These are phyloP conservation scores for Crassisporium funariophilum DNA, from an alignment of 768 basidiomycete genomes.

Conservation along the genomic window DNA sequence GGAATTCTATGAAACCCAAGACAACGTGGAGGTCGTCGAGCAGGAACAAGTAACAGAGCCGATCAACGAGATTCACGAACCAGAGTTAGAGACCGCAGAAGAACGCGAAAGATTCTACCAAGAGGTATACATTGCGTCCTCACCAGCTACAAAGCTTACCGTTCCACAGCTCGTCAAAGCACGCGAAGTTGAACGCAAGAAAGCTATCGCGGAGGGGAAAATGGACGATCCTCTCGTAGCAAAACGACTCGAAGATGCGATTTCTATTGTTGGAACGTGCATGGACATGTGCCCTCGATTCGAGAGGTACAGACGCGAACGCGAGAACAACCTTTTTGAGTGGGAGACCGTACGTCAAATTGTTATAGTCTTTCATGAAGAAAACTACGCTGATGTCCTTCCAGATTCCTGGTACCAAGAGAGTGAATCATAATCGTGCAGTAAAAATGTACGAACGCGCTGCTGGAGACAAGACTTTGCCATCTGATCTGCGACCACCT, in stretches of 20 bases:
- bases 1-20: constrained; percentile 37
- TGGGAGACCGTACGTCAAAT: constrained; percentile 78
- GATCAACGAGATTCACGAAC: constrained; percentile 43
- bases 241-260: constrained; percentile 84
- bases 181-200: constrained; percentile 70
- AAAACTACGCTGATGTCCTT: constrained; percentile 42
- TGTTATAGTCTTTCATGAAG: constrained; percentile 18
- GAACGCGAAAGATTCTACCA: constrained; percentile 72
- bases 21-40: constrained; percentile 29
- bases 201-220: constrained; percentile 78
- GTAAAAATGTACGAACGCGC: constrained; percentile 97
- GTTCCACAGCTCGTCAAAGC: constrained; percentile 64
- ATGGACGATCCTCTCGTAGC: constrained; percentile 86
- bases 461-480: constrained; percentile 88
- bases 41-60: constrained; percentile 20
- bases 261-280: constrained; percentile 92
- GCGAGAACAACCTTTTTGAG: constrained; percentile 83
- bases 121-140: constrained; percentile 52
- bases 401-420: constrained; percentile 80
- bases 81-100: constrained; percentile 57
- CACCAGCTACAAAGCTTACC: constrained; percentile 19
- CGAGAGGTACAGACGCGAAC: constrained; percentile 88
- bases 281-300: constrained; percentile 93
- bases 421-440: constrained; percentile 82
- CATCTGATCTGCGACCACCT: constrained; percentile 91